These are phyloP conservation scores for Lignosus rhinocerotis DNA, from an alignment of 1,284 basidiomycete genomes.

Conservation along the genomic window DNA sequence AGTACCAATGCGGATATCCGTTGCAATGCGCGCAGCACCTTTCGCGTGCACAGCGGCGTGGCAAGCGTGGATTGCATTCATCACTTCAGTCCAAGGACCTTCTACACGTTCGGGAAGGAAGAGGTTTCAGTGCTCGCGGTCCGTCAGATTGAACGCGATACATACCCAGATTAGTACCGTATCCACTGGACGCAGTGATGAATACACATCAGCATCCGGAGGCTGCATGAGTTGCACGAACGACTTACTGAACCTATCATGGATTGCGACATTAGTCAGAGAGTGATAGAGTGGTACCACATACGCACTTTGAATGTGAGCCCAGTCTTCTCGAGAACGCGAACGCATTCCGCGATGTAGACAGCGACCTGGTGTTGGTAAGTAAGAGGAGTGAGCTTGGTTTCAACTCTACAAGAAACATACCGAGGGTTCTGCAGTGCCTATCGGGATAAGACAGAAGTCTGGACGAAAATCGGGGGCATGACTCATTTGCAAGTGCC, in stretches of 20 bases:
- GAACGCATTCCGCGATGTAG: slow-evolving; percentile 77
- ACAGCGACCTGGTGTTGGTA: slow-evolving; percentile 55
- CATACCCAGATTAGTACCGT: slow-evolving; percentile 85
- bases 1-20: slow-evolving; percentile 92
- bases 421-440: slow-evolving; percentile 71
- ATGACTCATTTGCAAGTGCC: background rate
- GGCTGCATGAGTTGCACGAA: no score
- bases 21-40: slow-evolving; percentile 74
- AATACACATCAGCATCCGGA: background rate
- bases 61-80: slow-evolving; percentile 81
- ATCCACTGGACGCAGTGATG: slow-evolving; percentile 57
- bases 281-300: background rate
- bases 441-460: slow-evolving; percentile 84
- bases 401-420: slow-evolving; percentile 15
- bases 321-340: slow-evolving; percentile 74
- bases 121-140: background rate
- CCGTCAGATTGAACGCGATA: background rate
- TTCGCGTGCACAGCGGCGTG: slow-evolving; percentile 84
- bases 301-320: slow-evolving; percentile 72
- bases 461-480: slow-evolving; percentile 43
- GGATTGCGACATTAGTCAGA: no score
- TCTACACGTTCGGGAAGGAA: slow-evolving; percentile 42
- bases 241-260: slow-evolving; percentile 71
- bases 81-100: slow-evolving; percentile 84
- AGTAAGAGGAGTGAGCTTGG: background rate